Conservation (phyloP, 1,284 basidiomycete species). For the Tausonia pullulans region DNA sequence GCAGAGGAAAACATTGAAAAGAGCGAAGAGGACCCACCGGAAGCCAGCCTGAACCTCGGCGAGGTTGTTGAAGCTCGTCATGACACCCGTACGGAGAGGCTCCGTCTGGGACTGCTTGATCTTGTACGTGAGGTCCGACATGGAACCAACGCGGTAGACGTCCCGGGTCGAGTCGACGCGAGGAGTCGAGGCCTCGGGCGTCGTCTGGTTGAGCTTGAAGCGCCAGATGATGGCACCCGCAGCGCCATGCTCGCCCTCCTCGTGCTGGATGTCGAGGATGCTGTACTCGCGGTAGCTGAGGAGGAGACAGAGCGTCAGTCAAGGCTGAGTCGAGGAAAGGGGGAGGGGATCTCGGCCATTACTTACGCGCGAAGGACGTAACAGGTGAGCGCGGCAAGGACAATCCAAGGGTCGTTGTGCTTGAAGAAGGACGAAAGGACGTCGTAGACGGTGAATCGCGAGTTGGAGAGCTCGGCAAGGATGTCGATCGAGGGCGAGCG, state of each 20-base stretch:
- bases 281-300: slow-evolving; percentile 77
- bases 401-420: slow-evolving; percentile 70
- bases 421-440: slow-evolving; percentile 94
- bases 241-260: slow-evolving; percentile 68
- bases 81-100: slow-evolving; percentile 74
- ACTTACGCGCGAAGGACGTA: slow-evolving; percentile 49
- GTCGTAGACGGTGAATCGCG: slow-evolving; percentile 92
- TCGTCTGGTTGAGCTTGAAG: slow-evolving; percentile 72
- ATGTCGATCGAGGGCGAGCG: slow-evolving; percentile 73
- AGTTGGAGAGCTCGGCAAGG: slow-evolving; percentile 88
- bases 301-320: slow-evolving; percentile 37
- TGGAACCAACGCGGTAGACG: slow-evolving; percentile 60
- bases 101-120: slow-evolving; percentile 69
- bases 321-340: slow-evolving; percentile 34
- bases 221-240: slow-evolving; percentile 72
- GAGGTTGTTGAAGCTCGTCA: slow-evolving; percentile 76
- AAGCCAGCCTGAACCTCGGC: slow-evolving; percentile 62
- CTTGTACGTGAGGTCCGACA: slow-evolving; percentile 85
- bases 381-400: slow-evolving; percentile 86
- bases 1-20: slow-evolving; percentile 21
- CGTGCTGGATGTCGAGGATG: slow-evolving; percentile 66
- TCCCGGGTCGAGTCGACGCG: slow-evolving; percentile 44
- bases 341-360: slow-evolving; percentile 26
- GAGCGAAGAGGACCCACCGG: slow-evolving; percentile 41
- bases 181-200: slow-evolving; percentile 74